Conservation (phyloP, 441 rosid genomes). For the Brassica balearica region DNA sequence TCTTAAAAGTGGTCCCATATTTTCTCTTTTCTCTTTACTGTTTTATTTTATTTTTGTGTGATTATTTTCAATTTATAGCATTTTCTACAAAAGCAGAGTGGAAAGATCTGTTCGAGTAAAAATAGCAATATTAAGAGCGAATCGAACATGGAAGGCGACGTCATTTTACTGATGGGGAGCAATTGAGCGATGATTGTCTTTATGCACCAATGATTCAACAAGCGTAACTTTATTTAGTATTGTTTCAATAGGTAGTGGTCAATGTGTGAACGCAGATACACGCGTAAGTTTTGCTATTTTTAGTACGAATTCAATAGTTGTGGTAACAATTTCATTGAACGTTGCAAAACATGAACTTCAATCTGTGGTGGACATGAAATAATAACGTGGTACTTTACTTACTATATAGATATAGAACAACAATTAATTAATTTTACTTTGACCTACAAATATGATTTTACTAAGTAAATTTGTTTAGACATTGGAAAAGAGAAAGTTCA, state of each 20-base stretch:
- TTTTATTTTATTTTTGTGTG: neutral
- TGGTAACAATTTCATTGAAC: neutral
- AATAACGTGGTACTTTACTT: neutral
- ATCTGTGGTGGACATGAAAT: neutral
- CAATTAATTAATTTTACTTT: neutral
- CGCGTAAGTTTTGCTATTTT: neutral
- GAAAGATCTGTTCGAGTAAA: constrained; percentile 27
- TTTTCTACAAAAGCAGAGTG: constrained; percentile 20
- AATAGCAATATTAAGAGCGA: constrained; percentile 28
- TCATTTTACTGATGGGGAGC: constrained; percentile 22
- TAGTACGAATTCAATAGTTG: neutral
- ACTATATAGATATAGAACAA: neutral
- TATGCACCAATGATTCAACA: neutral
- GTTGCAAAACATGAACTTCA: constrained; percentile 3
- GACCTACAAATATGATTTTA: neutral
- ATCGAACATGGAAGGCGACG: constrained; percentile 26
- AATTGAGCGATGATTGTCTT: neutral
- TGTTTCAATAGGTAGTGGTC: neutral
- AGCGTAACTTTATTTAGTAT: neutral
- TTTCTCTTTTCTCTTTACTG: neutral
- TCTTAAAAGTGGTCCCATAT: constrained; percentile 31
- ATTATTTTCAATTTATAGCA: constrained; percentile 21
- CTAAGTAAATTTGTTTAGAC: neutral
- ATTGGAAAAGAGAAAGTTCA: constrained; percentile 21
- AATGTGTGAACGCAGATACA: neutral